phyloP scores from a whole-genome alignment of 345 rosid species.

The Aethionema arabicum region DNA sequence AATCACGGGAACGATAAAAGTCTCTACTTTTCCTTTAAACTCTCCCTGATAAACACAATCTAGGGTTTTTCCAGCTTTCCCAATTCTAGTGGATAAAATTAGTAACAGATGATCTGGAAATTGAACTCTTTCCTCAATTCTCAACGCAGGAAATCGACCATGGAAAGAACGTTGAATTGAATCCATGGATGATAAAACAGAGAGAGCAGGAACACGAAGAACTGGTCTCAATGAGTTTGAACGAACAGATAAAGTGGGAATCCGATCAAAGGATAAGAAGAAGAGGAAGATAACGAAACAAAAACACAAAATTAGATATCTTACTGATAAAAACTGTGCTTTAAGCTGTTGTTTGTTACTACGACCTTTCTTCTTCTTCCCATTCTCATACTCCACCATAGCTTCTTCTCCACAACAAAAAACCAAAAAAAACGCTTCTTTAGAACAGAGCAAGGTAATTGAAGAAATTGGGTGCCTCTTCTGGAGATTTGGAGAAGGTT shows the following conservation, averaged over 20 bases:
- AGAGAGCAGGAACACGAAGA: conserved; percentile 50
- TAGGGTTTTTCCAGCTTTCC: conserved; percentile 30
- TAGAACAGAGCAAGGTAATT: conserved; percentile 8
- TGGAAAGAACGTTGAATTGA: conserved; percentile 46
- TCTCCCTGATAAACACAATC: conserved; percentile 59
- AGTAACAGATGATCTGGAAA: conserved; percentile 83
- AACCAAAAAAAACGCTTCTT: not conserved
- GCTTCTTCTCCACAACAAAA: conserved; percentile 15
- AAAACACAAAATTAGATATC: conserved; percentile 51
- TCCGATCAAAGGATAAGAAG: conserved; percentile 61
- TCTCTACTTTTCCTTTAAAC: conserved; percentile 24
- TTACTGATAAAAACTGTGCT: conserved; percentile 47
- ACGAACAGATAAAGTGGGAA: conserved; percentile 39
- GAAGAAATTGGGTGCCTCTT: conserved; percentile 1
- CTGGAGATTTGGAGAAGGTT: conserved; percentile 20
- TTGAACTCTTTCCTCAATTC: conserved; percentile 60
- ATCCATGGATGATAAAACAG: conserved; percentile 50
- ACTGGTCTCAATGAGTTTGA: conserved; percentile 59
- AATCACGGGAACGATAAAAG: conserved; percentile 38
- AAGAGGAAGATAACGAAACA: conserved; percentile 62
- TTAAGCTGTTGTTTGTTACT: conserved; percentile 41
- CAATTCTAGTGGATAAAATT: conserved; percentile 44
- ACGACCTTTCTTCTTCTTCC: conserved; percentile 74
- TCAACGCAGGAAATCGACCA: conserved; percentile 36
- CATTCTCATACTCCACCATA: conserved; percentile 71